phyloP scores from a whole-genome alignment of 176 grass and related monocot species.

The Zoysia japonica region DNA sequence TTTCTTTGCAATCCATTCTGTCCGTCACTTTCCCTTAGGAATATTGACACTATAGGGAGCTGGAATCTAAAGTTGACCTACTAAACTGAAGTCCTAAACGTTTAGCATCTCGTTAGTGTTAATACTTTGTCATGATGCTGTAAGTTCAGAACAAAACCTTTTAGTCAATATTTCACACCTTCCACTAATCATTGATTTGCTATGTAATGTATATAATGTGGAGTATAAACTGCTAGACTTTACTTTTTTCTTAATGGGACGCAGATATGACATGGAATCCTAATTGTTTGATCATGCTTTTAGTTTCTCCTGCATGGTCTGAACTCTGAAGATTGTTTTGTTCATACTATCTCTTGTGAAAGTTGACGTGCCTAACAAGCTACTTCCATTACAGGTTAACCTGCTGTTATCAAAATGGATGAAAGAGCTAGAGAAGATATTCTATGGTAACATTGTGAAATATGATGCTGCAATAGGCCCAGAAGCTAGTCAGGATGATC shows the following conservation, averaged over 20 bases:
- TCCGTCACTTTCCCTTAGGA: not conserved
- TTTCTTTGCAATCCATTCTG: conserved; percentile 13
- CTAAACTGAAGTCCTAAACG: not conserved
- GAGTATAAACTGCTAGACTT: not conserved
- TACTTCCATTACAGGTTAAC: conserved; percentile 67
- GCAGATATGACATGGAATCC: not conserved
- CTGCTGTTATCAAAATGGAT: conserved; percentile 97
- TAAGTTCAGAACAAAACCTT: conserved; percentile 17
- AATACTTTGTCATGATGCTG: conserved; percentile 6
- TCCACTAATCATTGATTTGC: not conserved
- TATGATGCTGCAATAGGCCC: conserved; percentile 73
- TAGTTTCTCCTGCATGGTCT: conserved; percentile 23
- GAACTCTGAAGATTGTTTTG: conserved; percentile 2
- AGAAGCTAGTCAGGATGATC: conserved; percentile 86
- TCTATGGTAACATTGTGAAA: conserved; percentile 98
- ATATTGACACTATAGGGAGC: not conserved
- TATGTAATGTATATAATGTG: not conserved
- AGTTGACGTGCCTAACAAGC: conserved; percentile 7
- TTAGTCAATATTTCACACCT: not conserved
- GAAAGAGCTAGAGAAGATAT: conserved; percentile 99
- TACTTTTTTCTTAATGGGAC: not conserved
- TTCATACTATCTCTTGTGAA: conserved; percentile 19
- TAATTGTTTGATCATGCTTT: conserved; percentile 20
- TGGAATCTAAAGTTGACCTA: not conserved
- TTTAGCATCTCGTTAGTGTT: conserved; percentile 21